Base-by-base conservation (phyloP, 805 yeast genomes). In the Limtongia smithiae region DNA sequence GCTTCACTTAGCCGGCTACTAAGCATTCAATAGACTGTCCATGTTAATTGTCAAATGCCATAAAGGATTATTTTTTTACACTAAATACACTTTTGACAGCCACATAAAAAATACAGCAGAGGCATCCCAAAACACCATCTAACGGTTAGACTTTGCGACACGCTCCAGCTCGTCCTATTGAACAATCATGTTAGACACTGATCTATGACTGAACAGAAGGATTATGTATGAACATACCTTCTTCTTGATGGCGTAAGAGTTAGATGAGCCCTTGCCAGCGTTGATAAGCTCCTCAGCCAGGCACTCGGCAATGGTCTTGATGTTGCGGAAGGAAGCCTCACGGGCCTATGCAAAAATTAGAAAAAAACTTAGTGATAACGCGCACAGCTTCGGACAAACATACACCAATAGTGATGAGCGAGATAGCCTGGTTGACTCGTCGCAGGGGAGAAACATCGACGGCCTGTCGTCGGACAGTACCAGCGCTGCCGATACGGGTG, bases 101-200 rank as follows among this genome's bases (percentile, higher is more conserved):
- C 50, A 44, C 42, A 21, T 35, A 24, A 37, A 40, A 30, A 44
- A 37, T 42, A 41, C 37, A 43, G 39, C 45, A 44, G 39, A 42
- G 33, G 39, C 36, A 33, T 27, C 50, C 39, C 41, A 39, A 18
- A 44, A 44, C 37, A 17, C 22, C 25, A 7, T 66, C 85, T 93
- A 93, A 89, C 99, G 98, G 96, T 93, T 93, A 76, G 98, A 91
- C 81, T 93, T 93, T 75, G 99, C 99, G 78, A 93, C 99, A 86
- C 99, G 95, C 85, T 93, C 99, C 77, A 93, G 86, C 84, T 93
- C 99, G 78, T 93, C 99, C 57, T 52, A 33, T 21, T 32, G 17
- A 15, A 25, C 9, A 25, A 25, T 6, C 14, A 3, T 30, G 50
- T 41, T 42, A 46, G 48, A n/a, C 7, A 8, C 15, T 12, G 14